phyloP scores from a whole-genome alignment of 176 grass and related monocot genomes.

The Musa acuminata region DNA sequence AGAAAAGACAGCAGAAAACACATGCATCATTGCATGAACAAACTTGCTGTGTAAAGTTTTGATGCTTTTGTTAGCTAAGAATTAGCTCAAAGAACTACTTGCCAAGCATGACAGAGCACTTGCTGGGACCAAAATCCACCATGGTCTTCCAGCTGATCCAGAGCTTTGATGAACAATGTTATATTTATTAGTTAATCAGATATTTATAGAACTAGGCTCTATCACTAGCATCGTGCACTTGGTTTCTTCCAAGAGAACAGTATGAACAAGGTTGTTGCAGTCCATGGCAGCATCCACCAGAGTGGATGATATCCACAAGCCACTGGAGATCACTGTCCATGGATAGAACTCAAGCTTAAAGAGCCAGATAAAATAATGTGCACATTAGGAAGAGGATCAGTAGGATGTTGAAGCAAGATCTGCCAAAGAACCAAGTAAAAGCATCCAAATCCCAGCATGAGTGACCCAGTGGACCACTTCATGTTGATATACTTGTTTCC shows the following conservation, averaged over 20 bases:
- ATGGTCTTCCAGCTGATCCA: too few relatives aligned
- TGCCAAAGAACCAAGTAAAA: neutral
- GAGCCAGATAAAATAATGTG: neutral
- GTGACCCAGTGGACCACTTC: conserved; percentile 1
- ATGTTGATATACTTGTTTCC: conserved; percentile 1
- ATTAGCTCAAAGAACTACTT: too few relatives aligned
- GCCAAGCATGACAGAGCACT: too few relatives aligned
- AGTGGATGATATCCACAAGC: neutral
- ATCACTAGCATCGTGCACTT: neutral
- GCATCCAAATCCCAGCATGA: neutral
- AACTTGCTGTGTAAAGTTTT: neutral
- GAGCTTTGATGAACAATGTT: too few relatives aligned
- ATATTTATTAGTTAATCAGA: neutral
- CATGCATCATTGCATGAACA: neutral
- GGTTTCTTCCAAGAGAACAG: neutral
- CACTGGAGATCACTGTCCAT: neutral
- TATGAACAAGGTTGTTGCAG: neutral
- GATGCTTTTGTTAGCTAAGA: too few relatives aligned
- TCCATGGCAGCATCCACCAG: neutral
- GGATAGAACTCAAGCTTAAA: neutral
- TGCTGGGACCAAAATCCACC: too few relatives aligned
- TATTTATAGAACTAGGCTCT: neutral
- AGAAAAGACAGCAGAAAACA: neutral
- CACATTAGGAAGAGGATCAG: neutral
- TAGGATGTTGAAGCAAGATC: neutral